Conservation (phyloP, 2,329 filamentous ascomycete genomes). For the Fusarium sp. region DNA sequence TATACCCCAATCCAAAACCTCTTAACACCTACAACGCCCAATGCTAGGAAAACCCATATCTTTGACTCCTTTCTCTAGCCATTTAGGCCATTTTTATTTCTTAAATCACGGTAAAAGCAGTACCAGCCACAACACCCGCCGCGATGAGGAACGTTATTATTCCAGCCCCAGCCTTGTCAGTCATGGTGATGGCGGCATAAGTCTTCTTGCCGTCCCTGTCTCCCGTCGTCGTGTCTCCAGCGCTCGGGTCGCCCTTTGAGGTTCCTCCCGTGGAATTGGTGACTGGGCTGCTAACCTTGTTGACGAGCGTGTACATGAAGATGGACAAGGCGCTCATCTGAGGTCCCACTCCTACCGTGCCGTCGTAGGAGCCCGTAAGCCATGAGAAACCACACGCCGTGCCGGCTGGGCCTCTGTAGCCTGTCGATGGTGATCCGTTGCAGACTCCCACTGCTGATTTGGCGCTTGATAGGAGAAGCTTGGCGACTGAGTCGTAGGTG, state of each 20-base stretch:
- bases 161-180: slow-evolving; percentile 67
- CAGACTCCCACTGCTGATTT: slow-evolving; percentile 65
- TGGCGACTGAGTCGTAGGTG: slow-evolving; percentile 62
- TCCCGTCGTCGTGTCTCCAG: slow-evolving; percentile 50
- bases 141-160: slow-evolving; percentile 65
- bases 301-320: slow-evolving; percentile 70
- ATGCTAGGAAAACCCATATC: background rate
- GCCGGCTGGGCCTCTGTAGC: slow-evolving; percentile 65
- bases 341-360: slow-evolving; percentile 72
- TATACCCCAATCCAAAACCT: slow-evolving; percentile 13
- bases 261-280: slow-evolving; percentile 71
- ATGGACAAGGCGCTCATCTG: slow-evolving; percentile 77
- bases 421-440: slow-evolving; percentile 57
- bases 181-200: slow-evolving; percentile 55
- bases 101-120: slow-evolving; percentile 49
- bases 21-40: slow-evolving; percentile 16
- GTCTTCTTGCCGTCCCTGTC: slow-evolving; percentile 45
- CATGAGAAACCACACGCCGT: slow-evolving; percentile 78
- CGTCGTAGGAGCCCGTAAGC: slow-evolving; percentile 69
- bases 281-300: slow-evolving; percentile 57
- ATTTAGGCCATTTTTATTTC: background rate
- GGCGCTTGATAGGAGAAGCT: slow-evolving; percentile 65
- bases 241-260: slow-evolving; percentile 63
- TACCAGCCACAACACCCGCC: slow-evolving; percentile 62
- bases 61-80: background rate